A percentile compares a stretch with the other conserved stretches of the same genome.
phyloP scores from a whole-genome alignment of 176 grass and related monocot species.

The Saccharum officinarum region DNA sequence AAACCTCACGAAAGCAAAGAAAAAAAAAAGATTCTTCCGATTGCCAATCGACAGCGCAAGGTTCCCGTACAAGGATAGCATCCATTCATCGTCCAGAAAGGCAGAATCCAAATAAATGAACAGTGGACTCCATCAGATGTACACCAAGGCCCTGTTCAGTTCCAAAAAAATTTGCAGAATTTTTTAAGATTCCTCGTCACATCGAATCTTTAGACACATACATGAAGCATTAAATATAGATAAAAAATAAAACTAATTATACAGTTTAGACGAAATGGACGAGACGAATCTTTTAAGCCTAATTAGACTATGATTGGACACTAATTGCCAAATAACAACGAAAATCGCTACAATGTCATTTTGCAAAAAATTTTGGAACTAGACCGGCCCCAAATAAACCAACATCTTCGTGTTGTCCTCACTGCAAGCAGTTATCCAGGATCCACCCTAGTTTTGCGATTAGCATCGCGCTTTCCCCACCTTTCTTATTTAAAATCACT shows the following conservation, averaged over 20 bases:
- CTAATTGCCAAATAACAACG: too few relatives aligned
- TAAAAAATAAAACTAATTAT: too few relatives aligned
- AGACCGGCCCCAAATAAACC: neutral
- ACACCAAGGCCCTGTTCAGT: too few relatives aligned
- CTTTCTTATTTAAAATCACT: neutral
- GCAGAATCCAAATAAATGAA: conserved; percentile 13
- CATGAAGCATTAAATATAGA: too few relatives aligned
- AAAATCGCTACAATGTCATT: too few relatives aligned
- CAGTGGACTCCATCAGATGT: neutral
- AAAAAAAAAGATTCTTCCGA: neutral
- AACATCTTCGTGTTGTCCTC: neutral
- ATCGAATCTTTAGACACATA: too few relatives aligned
- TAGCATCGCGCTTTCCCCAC: neutral
- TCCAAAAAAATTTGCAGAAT: too few relatives aligned
- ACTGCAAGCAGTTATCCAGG: conserved; percentile 11
- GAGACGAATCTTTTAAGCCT: too few relatives aligned
- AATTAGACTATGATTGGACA: too few relatives aligned
- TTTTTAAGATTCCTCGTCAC: too few relatives aligned
- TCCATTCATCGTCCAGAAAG: neutral
- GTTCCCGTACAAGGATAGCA: neutral
- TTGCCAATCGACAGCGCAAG: neutral
- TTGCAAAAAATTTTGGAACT: too few relatives aligned
- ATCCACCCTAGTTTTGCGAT: neutral
- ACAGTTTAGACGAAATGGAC: too few relatives aligned
- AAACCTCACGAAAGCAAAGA: conserved; percentile 7